Base-by-base conservation (phyloP, 1,284 basidiomycete genomes). In the Mrakiaceae sp. region DNA sequence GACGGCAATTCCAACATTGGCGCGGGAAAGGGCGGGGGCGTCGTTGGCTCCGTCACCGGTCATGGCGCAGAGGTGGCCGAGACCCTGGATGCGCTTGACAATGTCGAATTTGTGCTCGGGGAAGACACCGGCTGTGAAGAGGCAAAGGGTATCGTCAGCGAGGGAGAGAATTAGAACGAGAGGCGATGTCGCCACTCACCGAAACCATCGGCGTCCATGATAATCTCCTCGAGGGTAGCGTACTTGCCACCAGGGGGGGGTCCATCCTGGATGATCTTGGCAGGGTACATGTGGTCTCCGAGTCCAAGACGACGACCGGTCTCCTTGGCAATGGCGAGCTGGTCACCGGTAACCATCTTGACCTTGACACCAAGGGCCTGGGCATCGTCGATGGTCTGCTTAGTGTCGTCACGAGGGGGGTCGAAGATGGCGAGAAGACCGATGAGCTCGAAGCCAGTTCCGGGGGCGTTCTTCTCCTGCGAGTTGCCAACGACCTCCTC, bases 331-430 rank as follows among this genome's bases (percentile, higher is more conserved):
- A 98, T 98, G 72, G 95, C 94, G 74, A 98, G 90, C 81, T 97
- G 92, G 78, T 98, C 94, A 84, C 94, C 94, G 58, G 94, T 98
- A 70, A 97, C 93, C 95, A 98, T 98, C 87, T 98, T 98, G 78
- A 98, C 94, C 78, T 88, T 88, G 71, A 98, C 93, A 80, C 95
- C 94, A 75, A 98, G 90, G 67, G 87, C 87, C 69, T 93, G 81
- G 67, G 94, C 94, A 78, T 97, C 92, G 76, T 97, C 92, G 75
- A 98, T 96, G 49, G 95, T 98, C 80, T 97, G 90, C 82, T 97
- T 96, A 78, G 95, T 98, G 78, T 98, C 95, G 8, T 89, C 88
- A 79, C 94, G 91, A 70, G 94, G 94, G 71, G 94, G 95, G 77
- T 98, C 94, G 79, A 93, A 97, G 81, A 98, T 98, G 70, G 94